A percentile compares a stretch with the other conserved stretches of the same genome.
phyloP scores from a whole-genome alignment of 371 early-diverging fungal genomes.

The Apophysomyces sp. region DNA sequence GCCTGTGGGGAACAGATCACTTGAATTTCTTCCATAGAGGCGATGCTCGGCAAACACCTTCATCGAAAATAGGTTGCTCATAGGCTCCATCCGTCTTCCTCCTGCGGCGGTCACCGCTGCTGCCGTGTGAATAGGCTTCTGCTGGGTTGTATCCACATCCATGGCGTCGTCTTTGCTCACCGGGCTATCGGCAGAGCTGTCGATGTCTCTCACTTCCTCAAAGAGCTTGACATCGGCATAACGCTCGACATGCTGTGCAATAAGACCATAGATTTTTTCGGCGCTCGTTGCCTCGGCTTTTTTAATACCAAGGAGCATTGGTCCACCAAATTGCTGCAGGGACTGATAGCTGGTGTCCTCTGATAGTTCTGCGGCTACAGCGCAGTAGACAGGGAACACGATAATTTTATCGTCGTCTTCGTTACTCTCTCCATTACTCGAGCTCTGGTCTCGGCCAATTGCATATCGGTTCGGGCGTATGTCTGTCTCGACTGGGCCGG shows the following conservation, averaged over 20 bases:
- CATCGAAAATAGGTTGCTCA: conserved; percentile 43
- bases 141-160: conserved; percentile 8
- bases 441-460: not conserved
- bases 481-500: conserved; percentile 18
- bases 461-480: conserved; percentile 9
- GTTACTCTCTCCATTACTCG: not conserved
- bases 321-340: conserved; percentile 36
- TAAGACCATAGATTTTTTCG: conserved; percentile 27
- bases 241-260: conserved; percentile 36
- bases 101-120: conserved; percentile 48
- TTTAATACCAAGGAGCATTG: conserved; percentile 34
- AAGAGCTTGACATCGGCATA: conserved; percentile 39
- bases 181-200: not conserved
- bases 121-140: conserved; percentile 38
- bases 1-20: not conserved
- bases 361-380: conserved; percentile 5
- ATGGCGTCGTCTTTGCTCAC: not conserved
- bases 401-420: conserved; percentile 20
- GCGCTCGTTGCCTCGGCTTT: conserved; percentile 23
- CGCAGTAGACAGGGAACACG: conserved; percentile 39
- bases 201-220: conserved; percentile 22
- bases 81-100: conserved; percentile 32
- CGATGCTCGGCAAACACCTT: conserved; percentile 27
- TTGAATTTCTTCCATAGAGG: not conserved
- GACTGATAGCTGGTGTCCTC: not conserved